Conservation (phyloP, 1,284 basidiomycete species). For the Papiliotrema terrestris region DNA sequence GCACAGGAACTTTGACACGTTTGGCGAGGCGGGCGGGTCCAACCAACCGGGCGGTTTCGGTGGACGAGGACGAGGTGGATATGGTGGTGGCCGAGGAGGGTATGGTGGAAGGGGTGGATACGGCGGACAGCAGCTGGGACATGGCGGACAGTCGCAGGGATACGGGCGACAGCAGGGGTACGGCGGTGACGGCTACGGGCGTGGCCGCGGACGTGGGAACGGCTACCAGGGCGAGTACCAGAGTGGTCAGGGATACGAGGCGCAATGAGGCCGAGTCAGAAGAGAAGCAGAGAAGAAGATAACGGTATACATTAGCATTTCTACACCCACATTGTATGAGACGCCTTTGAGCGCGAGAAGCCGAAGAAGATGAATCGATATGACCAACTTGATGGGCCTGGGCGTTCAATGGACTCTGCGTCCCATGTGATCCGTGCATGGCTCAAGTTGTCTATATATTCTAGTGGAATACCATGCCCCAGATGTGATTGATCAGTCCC, state of each 20-base stretch:
- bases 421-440: background rate
- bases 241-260: background rate
- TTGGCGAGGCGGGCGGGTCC: slow-evolving; percentile 40
- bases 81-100: slow-evolving; percentile 10
- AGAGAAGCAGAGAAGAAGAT: slow-evolving; percentile 1
- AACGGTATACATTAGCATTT: slow-evolving; percentile 1
- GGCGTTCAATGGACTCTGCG: background rate
- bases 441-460: background rate
- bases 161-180: background rate
- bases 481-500: slow-evolving; percentile 17
- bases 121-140: background rate
- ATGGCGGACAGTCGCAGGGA: background rate
- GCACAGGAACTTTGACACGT: slow-evolving; percentile 43
- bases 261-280: background rate
- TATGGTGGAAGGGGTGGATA: background rate
- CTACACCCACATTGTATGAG: background rate
- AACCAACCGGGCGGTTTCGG: slow-evolving; percentile 1
- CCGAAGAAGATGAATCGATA: background rate
- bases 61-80: slow-evolving; percentile 13
- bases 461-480: slow-evolving; percentile 4
- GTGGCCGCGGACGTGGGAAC: slow-evolving; percentile 4
- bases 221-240: slow-evolving; percentile 12
- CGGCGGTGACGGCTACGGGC: slow-evolving; percentile 8
- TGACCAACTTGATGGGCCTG: background rate
- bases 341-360: background rate